Percentiles rank a stretch among this genome's conserved stretches.
These are phyloP conservation scores for Taiozyma sp. DNA, from an alignment of 1,139 yeast genomes.

Conservation along the genomic window DNA sequence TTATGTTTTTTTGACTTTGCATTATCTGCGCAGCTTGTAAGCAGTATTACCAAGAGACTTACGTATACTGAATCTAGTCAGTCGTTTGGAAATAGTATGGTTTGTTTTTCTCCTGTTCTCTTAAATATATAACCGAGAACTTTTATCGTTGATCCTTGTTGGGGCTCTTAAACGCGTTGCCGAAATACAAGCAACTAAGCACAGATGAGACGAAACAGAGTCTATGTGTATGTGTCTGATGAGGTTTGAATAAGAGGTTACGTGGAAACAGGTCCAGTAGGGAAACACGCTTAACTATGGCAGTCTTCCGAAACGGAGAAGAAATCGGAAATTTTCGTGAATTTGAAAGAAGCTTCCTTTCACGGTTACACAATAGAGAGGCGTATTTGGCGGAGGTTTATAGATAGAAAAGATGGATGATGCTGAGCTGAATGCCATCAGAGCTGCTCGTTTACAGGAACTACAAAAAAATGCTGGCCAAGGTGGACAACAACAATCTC, in stretches of 20 bases:
- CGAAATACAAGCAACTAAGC: too few relatives aligned
- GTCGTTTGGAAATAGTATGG: too few relatives aligned
- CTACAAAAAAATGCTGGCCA: conserved; percentile 52
- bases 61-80: too few relatives aligned
- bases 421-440: conserved; percentile 78
- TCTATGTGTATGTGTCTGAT: neutral
- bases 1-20: too few relatives aligned
- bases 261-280: neutral
- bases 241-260: neutral
- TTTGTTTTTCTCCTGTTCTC: too few relatives aligned
- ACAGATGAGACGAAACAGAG: neutral
- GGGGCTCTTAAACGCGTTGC: too few relatives aligned
- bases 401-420: conserved; percentile 34
- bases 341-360: neutral
- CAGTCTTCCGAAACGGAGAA: neutral
- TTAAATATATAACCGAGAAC: too few relatives aligned
- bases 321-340: neutral
- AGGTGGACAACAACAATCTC: conserved; percentile 6
- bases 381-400: neutral
- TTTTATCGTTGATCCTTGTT: too few relatives aligned
- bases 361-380: neutral
- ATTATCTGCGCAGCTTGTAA: too few relatives aligned
- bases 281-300: neutral
- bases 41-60: too few relatives aligned
- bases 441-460: conserved; percentile 85